Base-by-base conservation (phyloP, 257 asterid species). In the Leptodermis oblonga region DNA sequence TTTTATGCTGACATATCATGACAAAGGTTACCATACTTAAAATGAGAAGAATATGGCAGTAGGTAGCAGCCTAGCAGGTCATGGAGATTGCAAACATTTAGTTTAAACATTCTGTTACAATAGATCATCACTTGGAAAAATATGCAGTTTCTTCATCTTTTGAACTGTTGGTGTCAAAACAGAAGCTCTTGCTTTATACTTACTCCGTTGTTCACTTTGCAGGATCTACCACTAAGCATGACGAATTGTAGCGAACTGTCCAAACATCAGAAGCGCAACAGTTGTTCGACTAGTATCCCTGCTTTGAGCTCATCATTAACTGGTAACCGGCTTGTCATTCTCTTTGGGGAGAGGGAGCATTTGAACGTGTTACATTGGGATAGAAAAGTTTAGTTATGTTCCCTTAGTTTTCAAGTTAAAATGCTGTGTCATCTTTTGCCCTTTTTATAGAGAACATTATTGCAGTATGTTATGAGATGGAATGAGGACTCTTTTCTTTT, bases 241-340 rank as follows among this genome's bases (percentile, higher is more conserved):
- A 85, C n/a, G 96, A 88, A 77, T 73, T 90, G 66, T 90, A 72
- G 77, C 75, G 73, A n/a, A n/a, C n/a, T n/a, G 49, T 68, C 31
- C 23, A 55, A 70, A 36, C 58, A 53, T 43, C 53, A 7, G 17
- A 45, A 64, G 65, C 53, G 54, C 67, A 20, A 46, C 25, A 12
- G 8, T 42, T 17, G 7, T 46, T 22, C 51, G 64, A 45, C 28
- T 13, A 60, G 45, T 18, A 33, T 52, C 36, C 28, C 14, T 46
- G 62, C n/a, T 61, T 70, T 4, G 43, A 23, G 26, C 51, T 10
- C 30, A 30, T 43, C 36, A 1, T 62, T 62, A 33, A 7, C 37
- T 51, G 30, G 49, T 36, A n/a, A 49, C 64, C 36, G 39, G 46
- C 30, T 8, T 20, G 36, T 9, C 34, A 11, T 39, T 41, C 52